A percentile compares a stretch with the other conserved stretches of the same genome.
These are phyloP conservation scores for Lachnellula willkommii DNA, from an alignment of 2,329 filamentous ascomycete genomes.

Conservation along the genomic window DNA sequence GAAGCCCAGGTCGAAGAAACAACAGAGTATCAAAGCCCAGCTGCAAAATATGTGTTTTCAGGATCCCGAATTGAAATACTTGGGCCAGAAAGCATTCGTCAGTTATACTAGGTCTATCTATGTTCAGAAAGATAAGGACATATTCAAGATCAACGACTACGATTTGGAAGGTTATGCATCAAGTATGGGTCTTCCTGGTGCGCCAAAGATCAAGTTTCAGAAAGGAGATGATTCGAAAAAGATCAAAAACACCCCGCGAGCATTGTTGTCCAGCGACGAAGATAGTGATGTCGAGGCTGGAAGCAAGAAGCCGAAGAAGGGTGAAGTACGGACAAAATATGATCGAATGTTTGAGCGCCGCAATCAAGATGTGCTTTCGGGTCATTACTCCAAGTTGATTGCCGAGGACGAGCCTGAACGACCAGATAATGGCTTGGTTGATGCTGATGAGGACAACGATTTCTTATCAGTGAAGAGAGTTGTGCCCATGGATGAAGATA, in stretches of 20 bases:
- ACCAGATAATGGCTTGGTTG: constrained; percentile 40
- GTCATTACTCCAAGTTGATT: constrained; percentile 86
- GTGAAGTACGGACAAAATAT: constrained; percentile 83
- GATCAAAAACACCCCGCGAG: constrained; percentile 78
- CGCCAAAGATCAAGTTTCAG: constrained; percentile 87
- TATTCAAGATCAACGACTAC: constrained; percentile 79
- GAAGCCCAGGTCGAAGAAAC: constrained; percentile 83
- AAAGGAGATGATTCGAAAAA: constrained; percentile 85
- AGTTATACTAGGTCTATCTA: constrained; percentile 82
- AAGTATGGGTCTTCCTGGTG: constrained; percentile 82
- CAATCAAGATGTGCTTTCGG: constrained; percentile 93
- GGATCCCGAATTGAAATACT: constrained; percentile 86
- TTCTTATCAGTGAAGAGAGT: constrained; percentile 87
- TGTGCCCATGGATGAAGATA: constrained; percentile 61
- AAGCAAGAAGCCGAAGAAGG: constrained; percentile 53
- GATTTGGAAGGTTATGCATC: constrained; percentile 80
- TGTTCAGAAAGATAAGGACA: constrained; percentile 83
- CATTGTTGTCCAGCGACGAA: constrained; percentile 58
- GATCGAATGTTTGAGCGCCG: constrained; percentile 96
- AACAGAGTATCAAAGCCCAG: constrained; percentile 76
- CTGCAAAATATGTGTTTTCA: constrained; percentile 95
- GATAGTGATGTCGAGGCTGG: constrained; percentile 51
- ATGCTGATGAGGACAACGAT: constrained; percentile 67
- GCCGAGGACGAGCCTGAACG: constrained; percentile 48
- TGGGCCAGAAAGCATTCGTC: constrained; percentile 93